A percentile compares a stretch with the other conserved stretches of the same genome.
These are phyloP conservation scores for Teunomyces kruisii DNA, from an alignment of 805 yeast genomes.

Conservation along the genomic window DNA sequence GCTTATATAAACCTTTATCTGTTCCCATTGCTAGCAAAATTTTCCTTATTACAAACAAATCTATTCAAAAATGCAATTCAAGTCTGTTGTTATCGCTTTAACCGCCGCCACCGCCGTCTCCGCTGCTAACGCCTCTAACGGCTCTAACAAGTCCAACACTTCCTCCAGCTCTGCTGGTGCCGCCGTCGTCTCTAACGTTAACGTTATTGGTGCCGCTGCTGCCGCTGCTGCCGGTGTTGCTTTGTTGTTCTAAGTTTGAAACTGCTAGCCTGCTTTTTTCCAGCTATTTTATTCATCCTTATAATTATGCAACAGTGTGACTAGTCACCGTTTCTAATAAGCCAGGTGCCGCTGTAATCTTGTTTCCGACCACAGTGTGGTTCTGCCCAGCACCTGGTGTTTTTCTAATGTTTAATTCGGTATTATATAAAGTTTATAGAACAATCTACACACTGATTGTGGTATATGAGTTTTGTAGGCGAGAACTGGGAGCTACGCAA, in stretches of 20 bases:
- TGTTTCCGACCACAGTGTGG: slow-evolving; percentile 1
- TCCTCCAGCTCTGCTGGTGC: slow-evolving; percentile 20
- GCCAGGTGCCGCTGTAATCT: not conserved
- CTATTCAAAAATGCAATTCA: slow-evolving; percentile 25
- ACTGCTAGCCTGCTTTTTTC: not conserved
- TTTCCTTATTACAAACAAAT: not conserved
- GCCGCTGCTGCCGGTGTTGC: slow-evolving; percentile 31
- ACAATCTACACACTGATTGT: slow-evolving; percentile 1
- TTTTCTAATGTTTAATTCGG: slow-evolving; percentile 3
- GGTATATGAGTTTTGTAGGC: not conserved
- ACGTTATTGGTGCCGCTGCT: slow-evolving; percentile 28
- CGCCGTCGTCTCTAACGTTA: slow-evolving; percentile 23
- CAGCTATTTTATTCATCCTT: not conserved
- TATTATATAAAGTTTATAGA: slow-evolving; percentile 1
- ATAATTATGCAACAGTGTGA: slow-evolving; percentile 1
- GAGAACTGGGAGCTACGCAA: not conserved
- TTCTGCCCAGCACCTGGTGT: not conserved
- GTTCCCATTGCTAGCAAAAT: not conserved
- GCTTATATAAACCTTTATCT: slow-evolving; percentile 3
- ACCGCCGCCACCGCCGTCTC: slow-evolving; percentile 30
- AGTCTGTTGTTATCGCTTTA: slow-evolving; percentile 26
- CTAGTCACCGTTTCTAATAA: not conserved
- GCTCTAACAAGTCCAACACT: slow-evolving; percentile 11
- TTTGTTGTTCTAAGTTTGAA: slow-evolving; percentile 26
- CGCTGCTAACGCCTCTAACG: slow-evolving; percentile 19